Conservation (phyloP, 352 stramenopile species). For the Globisporangium sylvaticum region DNA sequence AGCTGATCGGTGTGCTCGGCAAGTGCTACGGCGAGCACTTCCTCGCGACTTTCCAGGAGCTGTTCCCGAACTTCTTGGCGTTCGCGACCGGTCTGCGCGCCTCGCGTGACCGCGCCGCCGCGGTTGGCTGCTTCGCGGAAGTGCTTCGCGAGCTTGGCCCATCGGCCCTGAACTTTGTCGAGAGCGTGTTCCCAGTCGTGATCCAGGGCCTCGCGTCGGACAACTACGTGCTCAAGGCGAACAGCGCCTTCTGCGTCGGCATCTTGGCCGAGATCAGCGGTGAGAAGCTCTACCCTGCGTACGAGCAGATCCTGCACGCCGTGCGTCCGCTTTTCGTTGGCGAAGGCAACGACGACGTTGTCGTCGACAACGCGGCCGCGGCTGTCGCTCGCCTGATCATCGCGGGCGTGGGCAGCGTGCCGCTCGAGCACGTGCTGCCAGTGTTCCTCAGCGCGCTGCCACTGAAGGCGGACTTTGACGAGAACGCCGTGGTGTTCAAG, state of each 20-base stretch:
- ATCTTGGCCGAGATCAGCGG: conserved; percentile 87
- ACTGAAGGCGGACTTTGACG: conserved; percentile 95
- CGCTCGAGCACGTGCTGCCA: conserved; percentile 91
- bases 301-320: conserved; percentile 89
- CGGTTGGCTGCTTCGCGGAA: conserved; percentile 94
- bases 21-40: conserved; percentile 94
- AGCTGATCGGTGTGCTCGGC: conserved; percentile 91
- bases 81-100: conserved; percentile 91
- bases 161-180: conserved; percentile 79
- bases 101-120: conserved; percentile 90
- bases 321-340: conserved; percentile 91
- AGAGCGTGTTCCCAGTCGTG: conserved; percentile 89
- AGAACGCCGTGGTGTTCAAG: conserved; percentile 94
- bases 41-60: conserved; percentile 84
- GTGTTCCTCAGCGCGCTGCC: conserved; percentile 92
- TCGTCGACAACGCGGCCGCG: conserved; percentile 91
- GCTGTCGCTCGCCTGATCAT: conserved; percentile 94
- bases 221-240: conserved; percentile 92
- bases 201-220: conserved; percentile 88
- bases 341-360: conserved; percentile 81
- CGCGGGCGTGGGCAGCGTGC: conserved; percentile 65
- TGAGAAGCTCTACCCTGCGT: conserved; percentile 72
- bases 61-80: conserved; percentile 87
- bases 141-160: conserved; percentile 90
- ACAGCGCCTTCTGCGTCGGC: conserved; percentile 94